phyloP scores from a whole-genome alignment of 345 rosid species.

The Passiflora organensis region DNA sequence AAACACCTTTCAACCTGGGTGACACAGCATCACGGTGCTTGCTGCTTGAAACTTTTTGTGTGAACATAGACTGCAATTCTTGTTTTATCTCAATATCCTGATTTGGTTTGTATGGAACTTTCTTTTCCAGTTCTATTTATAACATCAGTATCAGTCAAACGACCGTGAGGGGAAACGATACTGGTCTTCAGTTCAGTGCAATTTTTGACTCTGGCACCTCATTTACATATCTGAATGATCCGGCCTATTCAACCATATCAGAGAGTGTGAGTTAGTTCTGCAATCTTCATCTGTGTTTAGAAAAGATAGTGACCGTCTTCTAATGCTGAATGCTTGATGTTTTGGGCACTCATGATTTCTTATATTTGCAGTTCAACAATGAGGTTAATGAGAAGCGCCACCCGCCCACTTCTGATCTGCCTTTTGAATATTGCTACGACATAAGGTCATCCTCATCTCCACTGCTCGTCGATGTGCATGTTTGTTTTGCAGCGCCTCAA shows the following conservation, averaged over 20 bases:
- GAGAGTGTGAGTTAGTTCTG: constrained; percentile 56
- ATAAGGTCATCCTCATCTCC: constrained; percentile 41
- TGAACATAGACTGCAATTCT: too few relatives aligned
- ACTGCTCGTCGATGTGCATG: too few relatives aligned
- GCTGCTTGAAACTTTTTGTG: too few relatives aligned
- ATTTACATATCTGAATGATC: constrained; percentile 77
- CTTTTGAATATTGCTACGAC: constrained; percentile 79
- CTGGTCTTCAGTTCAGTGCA: constrained; percentile 55
- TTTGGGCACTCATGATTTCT: constrained; percentile 5
- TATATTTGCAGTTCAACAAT: constrained; percentile 57
- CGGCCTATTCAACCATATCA: constrained; percentile 57
- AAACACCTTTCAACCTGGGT: constrained; percentile 71
- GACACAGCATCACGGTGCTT: constrained; percentile 26
- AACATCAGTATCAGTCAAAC: constrained; percentile 63
- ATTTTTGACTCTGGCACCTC: constrained; percentile 94
- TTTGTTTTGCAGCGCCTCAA: neutral
- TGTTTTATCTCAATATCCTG: constrained; percentile 15
- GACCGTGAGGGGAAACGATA: constrained; percentile 48
- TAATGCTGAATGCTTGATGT: too few relatives aligned
- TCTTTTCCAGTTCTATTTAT: constrained; percentile 64
- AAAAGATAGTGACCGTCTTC: too few relatives aligned
- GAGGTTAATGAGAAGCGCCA: constrained; percentile 46
- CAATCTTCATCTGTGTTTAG: too few relatives aligned
- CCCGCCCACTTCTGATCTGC: constrained; percentile 32
- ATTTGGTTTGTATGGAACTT: neutral